phyloP scores from a whole-genome alignment of 1,284 basidiomycete genomes.

The Sanghuangporus sanghuang region DNA sequence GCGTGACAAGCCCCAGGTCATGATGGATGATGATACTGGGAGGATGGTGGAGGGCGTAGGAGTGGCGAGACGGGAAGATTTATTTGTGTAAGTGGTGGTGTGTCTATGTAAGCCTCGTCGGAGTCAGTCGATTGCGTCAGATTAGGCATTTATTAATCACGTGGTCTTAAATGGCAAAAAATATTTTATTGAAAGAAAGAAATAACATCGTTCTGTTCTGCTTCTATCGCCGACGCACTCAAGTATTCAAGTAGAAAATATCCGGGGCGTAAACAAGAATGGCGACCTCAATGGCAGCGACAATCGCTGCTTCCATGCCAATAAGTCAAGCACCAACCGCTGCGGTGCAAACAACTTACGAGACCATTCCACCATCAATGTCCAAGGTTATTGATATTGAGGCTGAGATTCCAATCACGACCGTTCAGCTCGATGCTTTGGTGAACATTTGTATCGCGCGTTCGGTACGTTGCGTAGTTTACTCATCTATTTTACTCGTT shows the following conservation, averaged over 20 bases:
- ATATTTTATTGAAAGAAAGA: too few species aligned
- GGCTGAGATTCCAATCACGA: conserved; percentile 74
- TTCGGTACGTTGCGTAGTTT: neutral
- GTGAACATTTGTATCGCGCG: conserved; percentile 34
- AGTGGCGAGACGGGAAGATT: neutral
- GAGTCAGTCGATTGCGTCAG: too few species aligned
- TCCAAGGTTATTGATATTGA: conserved; percentile 88
- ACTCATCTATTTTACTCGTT: neutral
- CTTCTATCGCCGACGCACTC: neutral
- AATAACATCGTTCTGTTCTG: too few species aligned
- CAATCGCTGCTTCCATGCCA: conserved; percentile 80
- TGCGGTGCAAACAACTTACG: conserved; percentile 62
- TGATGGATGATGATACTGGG: conserved; percentile 42
- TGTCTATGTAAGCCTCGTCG: too few species aligned
- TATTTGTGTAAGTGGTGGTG: neutral
- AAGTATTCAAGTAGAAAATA: neutral
- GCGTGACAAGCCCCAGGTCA: conserved; percentile 45
- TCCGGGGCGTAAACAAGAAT: conserved; percentile 22
- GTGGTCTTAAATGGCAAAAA: neutral
- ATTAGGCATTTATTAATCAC: neutral
- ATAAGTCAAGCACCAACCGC: conserved; percentile 52
- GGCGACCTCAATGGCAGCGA: conserved; percentile 81
- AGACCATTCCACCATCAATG: conserved; percentile 84
- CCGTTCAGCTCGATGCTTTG: conserved; percentile 80
- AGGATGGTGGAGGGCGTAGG: neutral